phyloP scores from a whole-genome alignment of 2,329 filamentous ascomycete genomes.

The Fonsecaea pedrosoi region DNA sequence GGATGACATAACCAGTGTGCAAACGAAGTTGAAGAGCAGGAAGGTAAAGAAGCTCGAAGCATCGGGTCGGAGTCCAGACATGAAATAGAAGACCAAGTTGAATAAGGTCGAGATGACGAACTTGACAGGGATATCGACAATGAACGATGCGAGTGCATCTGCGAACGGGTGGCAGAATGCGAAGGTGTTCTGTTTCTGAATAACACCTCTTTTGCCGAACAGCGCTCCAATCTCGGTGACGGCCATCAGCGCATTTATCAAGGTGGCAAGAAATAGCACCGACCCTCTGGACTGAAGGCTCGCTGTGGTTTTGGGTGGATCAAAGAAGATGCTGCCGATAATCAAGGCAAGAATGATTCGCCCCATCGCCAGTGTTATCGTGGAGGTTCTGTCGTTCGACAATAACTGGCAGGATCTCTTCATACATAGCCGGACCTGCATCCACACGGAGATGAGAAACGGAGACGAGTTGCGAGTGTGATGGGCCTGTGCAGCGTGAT shows the following conservation, averaged over 20 bases:
- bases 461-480: slow-evolving; percentile 61
- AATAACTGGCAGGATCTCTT: slow-evolving; percentile 69
- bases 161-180: slow-evolving; percentile 63
- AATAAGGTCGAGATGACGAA: slow-evolving; percentile 67
- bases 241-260: slow-evolving; percentile 67
- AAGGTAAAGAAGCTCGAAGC: slow-evolving; percentile 68
- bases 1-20: slow-evolving; percentile 65
- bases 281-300: slow-evolving; percentile 70
- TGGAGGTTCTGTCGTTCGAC: slow-evolving; percentile 64
- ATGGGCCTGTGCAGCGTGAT: slow-evolving; percentile 63
- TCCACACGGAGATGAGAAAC: slow-evolving; percentile 59
- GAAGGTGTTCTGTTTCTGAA: slow-evolving; percentile 66
- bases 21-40: slow-evolving; percentile 58
- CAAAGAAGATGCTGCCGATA: slow-evolving; percentile 71
- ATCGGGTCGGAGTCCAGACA: slow-evolving; percentile 62
- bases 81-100: slow-evolving; percentile 67
- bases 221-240: slow-evolving; percentile 72
- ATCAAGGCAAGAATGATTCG: slow-evolving; percentile 67
- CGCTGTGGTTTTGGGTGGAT: slow-evolving; percentile 61
- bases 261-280: slow-evolving; percentile 67
- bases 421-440: slow-evolving; percentile 64
- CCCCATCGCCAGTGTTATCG: slow-evolving; percentile 64
- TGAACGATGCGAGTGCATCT: slow-evolving; percentile 52
- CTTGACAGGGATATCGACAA: slow-evolving; percentile 61
- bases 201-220: slow-evolving; percentile 65